These are phyloP conservation scores for Nigrograna mackinnonii DNA, from an alignment of 2,329 filamentous ascomycete genomes.

Conservation along the genomic window DNA sequence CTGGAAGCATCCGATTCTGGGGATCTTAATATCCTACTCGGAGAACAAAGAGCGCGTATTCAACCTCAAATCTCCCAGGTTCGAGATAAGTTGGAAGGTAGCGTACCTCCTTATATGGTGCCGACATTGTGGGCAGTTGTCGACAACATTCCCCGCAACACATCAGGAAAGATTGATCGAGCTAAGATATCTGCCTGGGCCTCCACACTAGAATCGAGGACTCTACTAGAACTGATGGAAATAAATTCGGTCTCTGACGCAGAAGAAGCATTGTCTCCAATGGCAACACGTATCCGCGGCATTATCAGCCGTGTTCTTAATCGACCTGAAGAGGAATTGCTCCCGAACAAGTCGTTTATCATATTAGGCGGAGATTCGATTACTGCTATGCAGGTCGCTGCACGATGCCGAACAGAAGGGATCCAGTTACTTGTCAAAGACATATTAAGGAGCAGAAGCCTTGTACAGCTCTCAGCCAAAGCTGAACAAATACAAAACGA, in stretches of 20 bases:
- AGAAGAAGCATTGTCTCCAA: conserved; percentile 10
- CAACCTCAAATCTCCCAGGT: conserved; percentile 6
- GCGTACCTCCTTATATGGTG: conserved; percentile 21
- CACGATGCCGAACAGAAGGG: conserved; percentile 9
- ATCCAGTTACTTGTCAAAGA: conserved; percentile 14
- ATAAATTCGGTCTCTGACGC: conserved; percentile 9
- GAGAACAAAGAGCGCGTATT: conserved; percentile 7
- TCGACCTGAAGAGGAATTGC: conserved; percentile 20
- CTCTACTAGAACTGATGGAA: conserved; percentile 10
- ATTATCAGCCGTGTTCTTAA: conserved; percentile 44
- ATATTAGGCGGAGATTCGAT: conserved; percentile 14
- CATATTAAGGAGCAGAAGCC: conserved; percentile 12
- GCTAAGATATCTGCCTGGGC: conserved; percentile 22
- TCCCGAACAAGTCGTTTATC: conserved; percentile 14
- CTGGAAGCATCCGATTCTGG: conserved; percentile 17
- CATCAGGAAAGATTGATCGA: conserved; percentile 17
- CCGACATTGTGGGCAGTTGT: conserved; percentile 31
- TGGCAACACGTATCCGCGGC: conserved; percentile 16
- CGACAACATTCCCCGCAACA: conserved; percentile 22
- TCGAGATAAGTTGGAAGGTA: conserved; percentile 9
- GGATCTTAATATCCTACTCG: conserved; percentile 16
- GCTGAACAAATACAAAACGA: conserved; percentile 9
- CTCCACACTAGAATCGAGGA: conserved; percentile 9
- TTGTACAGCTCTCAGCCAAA: conserved; percentile 13
- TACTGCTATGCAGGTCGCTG: conserved; percentile 17